phyloP scores from a whole-genome alignment of 2,329 filamentous ascomycete species.

The Fusarium udum region DNA sequence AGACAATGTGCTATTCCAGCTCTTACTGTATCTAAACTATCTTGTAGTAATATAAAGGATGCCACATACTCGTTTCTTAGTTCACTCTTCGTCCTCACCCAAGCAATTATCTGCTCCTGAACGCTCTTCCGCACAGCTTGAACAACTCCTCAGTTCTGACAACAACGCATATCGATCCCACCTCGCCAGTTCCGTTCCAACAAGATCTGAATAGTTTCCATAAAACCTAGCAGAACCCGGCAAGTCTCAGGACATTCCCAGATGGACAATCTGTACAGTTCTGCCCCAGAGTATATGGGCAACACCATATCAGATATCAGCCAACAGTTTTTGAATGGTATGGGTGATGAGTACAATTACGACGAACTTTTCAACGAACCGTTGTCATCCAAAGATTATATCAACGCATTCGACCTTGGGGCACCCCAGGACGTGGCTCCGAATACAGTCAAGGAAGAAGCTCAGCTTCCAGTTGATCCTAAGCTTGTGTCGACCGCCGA shows the following conservation, averaged over 20 bases:
- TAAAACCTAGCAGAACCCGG: background rate
- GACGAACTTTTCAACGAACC: background rate
- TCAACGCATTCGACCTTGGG: background rate
- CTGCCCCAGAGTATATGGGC: background rate
- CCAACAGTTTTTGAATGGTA: background rate
- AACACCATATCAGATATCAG: background rate
- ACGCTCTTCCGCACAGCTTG: background rate
- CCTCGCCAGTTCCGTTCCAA: background rate
- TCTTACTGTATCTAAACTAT: background rate
- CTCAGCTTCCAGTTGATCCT: background rate
- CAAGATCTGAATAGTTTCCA: background rate
- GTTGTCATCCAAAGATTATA: background rate
- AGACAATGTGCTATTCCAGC: constrained; percentile 10
- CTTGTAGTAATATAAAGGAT: constrained; percentile 23
- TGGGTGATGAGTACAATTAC: background rate
- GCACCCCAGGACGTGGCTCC: background rate
- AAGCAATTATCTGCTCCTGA: background rate
- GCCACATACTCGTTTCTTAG: background rate
- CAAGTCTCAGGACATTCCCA: background rate
- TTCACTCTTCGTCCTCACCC: background rate
- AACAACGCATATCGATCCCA: background rate
- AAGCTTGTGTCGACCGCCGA: background rate
- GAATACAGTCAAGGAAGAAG: background rate
- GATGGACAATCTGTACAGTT: background rate
- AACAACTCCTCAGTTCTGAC: background rate